These are phyloP conservation scores for Cercophora newfieldiana DNA, from an alignment of 495 filamentous ascomycete genomes.

Conservation along the genomic window DNA sequence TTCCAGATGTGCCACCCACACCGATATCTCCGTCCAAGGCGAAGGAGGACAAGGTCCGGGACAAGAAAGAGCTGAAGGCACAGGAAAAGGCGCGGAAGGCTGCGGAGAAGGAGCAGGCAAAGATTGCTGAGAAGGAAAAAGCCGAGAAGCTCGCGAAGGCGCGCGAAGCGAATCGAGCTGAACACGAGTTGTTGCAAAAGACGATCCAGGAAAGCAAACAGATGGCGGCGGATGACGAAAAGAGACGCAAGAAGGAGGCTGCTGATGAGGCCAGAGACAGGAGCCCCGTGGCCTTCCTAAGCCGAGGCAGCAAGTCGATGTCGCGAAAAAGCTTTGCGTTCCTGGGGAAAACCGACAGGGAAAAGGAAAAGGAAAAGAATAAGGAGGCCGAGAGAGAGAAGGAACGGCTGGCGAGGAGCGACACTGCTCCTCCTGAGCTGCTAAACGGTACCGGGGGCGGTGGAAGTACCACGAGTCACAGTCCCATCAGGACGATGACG, in stretches of 20 bases:
- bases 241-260: conserved; percentile 36
- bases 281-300: conserved; percentile 36
- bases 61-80: conserved; percentile 54
- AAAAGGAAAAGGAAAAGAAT: conserved; percentile 32
- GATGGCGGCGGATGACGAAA: conserved; percentile 43
- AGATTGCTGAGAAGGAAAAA: conserved; percentile 54
- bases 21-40: conserved; percentile 32
- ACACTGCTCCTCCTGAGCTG: background rate
- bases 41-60: conserved; percentile 55
- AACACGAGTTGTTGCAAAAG: conserved; percentile 43
- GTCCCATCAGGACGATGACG: conserved; percentile 15
- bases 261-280: conserved; percentile 8
- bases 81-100: conserved; percentile 68
- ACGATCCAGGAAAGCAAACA: conserved; percentile 47
- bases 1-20: conserved; percentile 1
- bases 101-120: conserved; percentile 64
- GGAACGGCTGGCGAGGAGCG: conserved; percentile 17
- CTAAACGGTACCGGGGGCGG: conserved; percentile 18
- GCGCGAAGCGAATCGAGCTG: conserved; percentile 37
- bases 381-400: conserved; percentile 20
- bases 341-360: conserved; percentile 35
- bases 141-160: conserved; percentile 34
- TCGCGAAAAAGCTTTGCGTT: conserved; percentile 53
- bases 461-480: conserved; percentile 15
- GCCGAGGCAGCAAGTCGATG: conserved; percentile 45